Percentiles rank a stretch among this genome's conserved stretches.
phyloP scores from a whole-genome alignment of 2,329 filamentous ascomycete genomes.

The Aspergillus felis region DNA sequence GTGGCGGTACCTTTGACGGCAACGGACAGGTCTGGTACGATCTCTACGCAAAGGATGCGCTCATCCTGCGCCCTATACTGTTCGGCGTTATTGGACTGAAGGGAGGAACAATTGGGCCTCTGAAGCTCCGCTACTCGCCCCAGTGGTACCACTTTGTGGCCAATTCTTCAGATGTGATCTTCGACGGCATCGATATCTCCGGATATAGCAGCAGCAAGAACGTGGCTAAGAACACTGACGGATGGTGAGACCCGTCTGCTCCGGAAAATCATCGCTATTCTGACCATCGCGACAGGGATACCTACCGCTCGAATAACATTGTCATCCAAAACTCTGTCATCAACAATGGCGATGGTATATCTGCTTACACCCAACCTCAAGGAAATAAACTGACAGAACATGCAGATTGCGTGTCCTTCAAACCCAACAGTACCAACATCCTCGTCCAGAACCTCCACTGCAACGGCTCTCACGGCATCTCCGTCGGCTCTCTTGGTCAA shows the following conservation, averaged over 20 bases:
- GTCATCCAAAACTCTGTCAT: slow-evolving; percentile 64
- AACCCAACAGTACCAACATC: slow-evolving; percentile 67
- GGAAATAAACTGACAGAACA: neutral
- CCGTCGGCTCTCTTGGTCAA: slow-evolving; percentile 67
- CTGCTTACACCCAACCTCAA: neutral
- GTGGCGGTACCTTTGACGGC: slow-evolving; percentile 60
- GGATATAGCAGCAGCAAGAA: slow-evolving; percentile 53
- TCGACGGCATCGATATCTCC: slow-evolving; percentile 59
- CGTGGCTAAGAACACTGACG: slow-evolving; percentile 63
- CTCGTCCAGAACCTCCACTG: slow-evolving; percentile 64
- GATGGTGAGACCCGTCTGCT: slow-evolving; percentile 33
- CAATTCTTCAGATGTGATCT: slow-evolving; percentile 62
- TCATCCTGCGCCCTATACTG: slow-evolving; percentile 57
- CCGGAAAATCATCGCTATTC: neutral
- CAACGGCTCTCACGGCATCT: slow-evolving; percentile 69
- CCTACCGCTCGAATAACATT: slow-evolving; percentile 56
- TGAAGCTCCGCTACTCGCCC: slow-evolving; percentile 59
- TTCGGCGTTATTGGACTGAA: slow-evolving; percentile 56
- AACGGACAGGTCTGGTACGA: slow-evolving; percentile 65
- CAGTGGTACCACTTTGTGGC: slow-evolving; percentile 64
- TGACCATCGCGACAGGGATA: slow-evolving; percentile 22
- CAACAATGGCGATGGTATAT: slow-evolving; percentile 58
- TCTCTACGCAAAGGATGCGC: slow-evolving; percentile 54
- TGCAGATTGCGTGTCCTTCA: slow-evolving; percentile 67
- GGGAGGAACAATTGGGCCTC: slow-evolving; percentile 55